Evolutionary conservation across 495 filamentous ascomycete genomes (phyloP), one percentile per base, ranked within the genome.

Genomic region (Podospora pseudoanserina): DNA sequence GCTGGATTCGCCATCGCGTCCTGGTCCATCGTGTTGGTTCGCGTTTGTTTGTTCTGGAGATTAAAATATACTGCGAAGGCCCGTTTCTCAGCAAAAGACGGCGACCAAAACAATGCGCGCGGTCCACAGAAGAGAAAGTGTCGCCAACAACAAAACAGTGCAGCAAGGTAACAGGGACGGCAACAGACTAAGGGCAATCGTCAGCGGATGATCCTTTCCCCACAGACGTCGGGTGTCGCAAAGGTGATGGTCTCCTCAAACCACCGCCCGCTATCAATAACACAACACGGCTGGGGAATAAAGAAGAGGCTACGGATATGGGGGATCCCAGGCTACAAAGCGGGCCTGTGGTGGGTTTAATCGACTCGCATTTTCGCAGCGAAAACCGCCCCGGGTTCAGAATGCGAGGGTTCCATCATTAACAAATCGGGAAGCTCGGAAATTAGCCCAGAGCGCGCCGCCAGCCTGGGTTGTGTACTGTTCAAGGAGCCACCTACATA

Each of bases 1-100:
- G 53, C 60, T 61, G 65, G 55, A 27, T 23, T 64, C 59, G 62
- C 54, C 34, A 54, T 19, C 65, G 68, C 56, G 60, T 57, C 53
- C 28, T 23, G 27, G 66, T 57, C 69, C 69, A 71, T 71, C 13
- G 39, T 56, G 6, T 26, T 32, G 56, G 19, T 58, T 58, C 20
- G 56, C 7, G 56, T 13, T 58, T 27, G 19, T 20, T 16, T 32
- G 7, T 32, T 32, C 23, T 32, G 30, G 30, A 49, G 9, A 16
- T 49, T 39, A 39, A 16, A 9, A 3, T 16, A 49, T 13, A 11
- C 13, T 49, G 39, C 39, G 9, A 49, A 49, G 3, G 6, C 13
- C 15, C 39, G 7, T 49, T 49, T 6, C 5, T 49, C 6, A 7
- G 4, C 2, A 49, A 49, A 16, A 49, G 39, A 16, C 13, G 1